Conservation (phyloP, 768 basidiomycete genomes). For the Rhodocollybia butyracea region DNA sequence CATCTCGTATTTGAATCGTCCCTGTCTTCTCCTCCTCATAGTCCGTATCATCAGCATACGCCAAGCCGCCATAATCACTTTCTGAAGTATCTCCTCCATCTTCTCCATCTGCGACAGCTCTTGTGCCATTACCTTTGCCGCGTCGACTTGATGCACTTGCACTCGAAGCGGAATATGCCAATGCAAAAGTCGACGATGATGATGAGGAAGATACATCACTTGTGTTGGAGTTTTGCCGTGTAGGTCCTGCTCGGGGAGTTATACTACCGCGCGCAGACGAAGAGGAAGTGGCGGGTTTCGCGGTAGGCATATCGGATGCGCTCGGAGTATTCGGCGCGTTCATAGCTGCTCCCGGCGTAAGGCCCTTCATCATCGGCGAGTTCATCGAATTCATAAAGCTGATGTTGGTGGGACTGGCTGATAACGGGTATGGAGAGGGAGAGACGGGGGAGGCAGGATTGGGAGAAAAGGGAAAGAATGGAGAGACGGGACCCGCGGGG, state of each 20-base stretch:
- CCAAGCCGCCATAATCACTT: slow-evolving; percentile 39
- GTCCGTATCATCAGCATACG: slow-evolving; percentile 49
- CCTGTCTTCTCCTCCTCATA: slow-evolving; percentile 38
- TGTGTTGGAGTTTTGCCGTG: slow-evolving; percentile 12
- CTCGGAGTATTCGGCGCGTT: too few species aligned
- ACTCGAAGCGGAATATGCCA: neutral
- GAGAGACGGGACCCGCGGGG: slow-evolving; percentile 37
- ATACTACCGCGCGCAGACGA: too few species aligned
- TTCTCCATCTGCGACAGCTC: neutral
- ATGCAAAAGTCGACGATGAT: slow-evolving; percentile 2
- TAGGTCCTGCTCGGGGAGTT: neutral
- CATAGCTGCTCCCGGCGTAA: too few species aligned
- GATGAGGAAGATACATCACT: slow-evolving; percentile 14
- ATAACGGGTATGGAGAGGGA: too few species aligned
- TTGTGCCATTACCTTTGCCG: too few species aligned
- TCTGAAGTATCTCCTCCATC: slow-evolving; percentile 4
- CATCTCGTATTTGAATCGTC: too few species aligned
- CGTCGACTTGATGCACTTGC: neutral
- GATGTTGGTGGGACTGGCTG: too few species aligned
- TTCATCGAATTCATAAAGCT: too few species aligned
- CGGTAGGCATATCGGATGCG: neutral
- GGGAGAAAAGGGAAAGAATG: slow-evolving; percentile 30
- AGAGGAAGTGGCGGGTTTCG: too few species aligned
- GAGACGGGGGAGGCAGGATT: slow-evolving; percentile 16
- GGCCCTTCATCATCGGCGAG: too few species aligned